These are phyloP conservation scores for Botrytis byssoidea DNA, from an alignment of 2,329 filamentous ascomycete species.

Conservation along the genomic window DNA sequence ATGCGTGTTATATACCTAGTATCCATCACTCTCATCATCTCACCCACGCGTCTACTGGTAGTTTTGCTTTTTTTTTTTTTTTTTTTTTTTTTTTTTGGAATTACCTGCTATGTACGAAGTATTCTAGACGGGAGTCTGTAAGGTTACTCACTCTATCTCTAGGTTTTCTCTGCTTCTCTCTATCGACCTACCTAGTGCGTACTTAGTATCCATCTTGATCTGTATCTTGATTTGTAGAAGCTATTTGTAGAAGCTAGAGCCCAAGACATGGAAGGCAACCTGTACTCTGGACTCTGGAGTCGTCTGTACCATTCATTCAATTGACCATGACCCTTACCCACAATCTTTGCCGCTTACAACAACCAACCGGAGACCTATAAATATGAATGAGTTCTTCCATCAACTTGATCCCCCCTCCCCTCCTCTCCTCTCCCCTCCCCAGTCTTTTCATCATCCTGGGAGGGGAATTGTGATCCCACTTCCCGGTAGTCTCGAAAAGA, in stretches of 20 bases:
- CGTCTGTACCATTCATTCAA: too few relatives aligned
- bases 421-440: too few relatives aligned
- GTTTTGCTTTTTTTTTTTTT: background rate
- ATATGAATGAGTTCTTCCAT: background rate
- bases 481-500: background rate
- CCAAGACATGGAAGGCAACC: background rate
- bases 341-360: background rate
- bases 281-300: background rate
- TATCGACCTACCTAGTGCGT: background rate
- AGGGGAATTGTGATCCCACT: background rate
- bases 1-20: background rate
- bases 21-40: background rate
- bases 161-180: too few relatives aligned
- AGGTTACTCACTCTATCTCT: too few relatives aligned
- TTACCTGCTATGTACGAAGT: too few relatives aligned
- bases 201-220: background rate
- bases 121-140: too few relatives aligned
- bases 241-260: background rate
- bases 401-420: too few relatives aligned
- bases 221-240: background rate
- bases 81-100: too few relatives aligned
- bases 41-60: background rate
- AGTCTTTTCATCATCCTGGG: background rate
- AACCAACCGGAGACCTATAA: background rate
- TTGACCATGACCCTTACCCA: background rate